These are phyloP conservation scores for Trifolium dubium DNA, from an alignment of 306 rosid genomes.

Conservation along the genomic window DNA sequence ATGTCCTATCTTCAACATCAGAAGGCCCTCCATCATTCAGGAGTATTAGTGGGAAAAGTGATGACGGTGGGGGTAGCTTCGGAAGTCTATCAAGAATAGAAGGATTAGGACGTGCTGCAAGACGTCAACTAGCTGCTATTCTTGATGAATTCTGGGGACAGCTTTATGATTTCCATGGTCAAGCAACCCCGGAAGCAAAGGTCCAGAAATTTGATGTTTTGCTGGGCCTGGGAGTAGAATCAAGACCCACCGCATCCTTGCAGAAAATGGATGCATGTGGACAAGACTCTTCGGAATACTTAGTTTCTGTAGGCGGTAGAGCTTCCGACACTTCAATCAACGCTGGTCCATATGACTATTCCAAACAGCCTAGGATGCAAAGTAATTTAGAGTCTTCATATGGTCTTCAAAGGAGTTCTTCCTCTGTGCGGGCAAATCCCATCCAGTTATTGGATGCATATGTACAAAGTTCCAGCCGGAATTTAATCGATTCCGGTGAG, in stretches of 20 bases:
- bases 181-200: constrained; percentile 65
- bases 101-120: constrained; percentile 95
- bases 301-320: constrained; percentile 53
- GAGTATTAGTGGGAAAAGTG: constrained; percentile 88
- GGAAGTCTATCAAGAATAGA: constrained; percentile 95
- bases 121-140: constrained; percentile 78
- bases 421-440: constrained; percentile 59
- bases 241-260: constrained; percentile 49
- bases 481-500: constrained; percentile 58
- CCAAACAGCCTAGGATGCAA: constrained; percentile 60
- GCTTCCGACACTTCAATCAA: constrained; percentile 53
- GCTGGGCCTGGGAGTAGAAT: constrained; percentile 55
- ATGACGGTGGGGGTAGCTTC: constrained; percentile 81
- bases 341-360: constrained; percentile 63
- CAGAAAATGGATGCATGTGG: constrained; percentile 60
- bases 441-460: constrained; percentile 58
- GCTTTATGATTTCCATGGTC: constrained; percentile 81
- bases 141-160: constrained; percentile 96
- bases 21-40: constrained; percentile 94
- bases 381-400: constrained; percentile 60
- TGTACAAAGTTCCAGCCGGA: constrained; percentile 54
- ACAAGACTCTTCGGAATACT: constrained; percentile 58
- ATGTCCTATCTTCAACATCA: constrained; percentile 53
- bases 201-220: constrained; percentile 70
- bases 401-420: constrained; percentile 62